Evolutionary conservation across 1,284 basidiomycete genomes (phyloP), one percentile per base, ranked within the genome.

Genomic region (Crucibulum parvulum): DNA sequence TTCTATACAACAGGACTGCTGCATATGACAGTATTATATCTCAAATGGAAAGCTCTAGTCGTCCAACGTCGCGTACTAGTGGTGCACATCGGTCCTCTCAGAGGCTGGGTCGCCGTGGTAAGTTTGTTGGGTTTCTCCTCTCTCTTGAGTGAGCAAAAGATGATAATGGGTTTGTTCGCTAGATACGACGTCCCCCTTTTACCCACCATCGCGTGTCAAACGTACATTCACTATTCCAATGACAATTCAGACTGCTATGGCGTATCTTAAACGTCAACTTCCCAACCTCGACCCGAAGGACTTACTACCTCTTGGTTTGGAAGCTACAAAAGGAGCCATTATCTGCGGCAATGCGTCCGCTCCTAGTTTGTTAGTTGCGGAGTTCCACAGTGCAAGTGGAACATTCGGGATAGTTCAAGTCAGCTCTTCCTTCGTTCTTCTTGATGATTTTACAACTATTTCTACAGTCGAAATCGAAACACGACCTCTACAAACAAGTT

Each of bases 1-100:
- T 94, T 74, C 73, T 97, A 51, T 97, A 94, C 77, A 98, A 98
- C 74, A 83, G 89, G 57, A 96, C 93, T 1, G 86, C 93, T 3
- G 89, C 94, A 6, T 97, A 92, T 74, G 94, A 98, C 69, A 84
- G 86, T 57, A 95, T 98, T 50, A 78, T 96, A 18, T 84, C 90
- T 35, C 87, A 92, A 67, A 88, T 95, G 82, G 85, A 85, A 62
- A 62, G 73, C 52, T 60, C 78, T 1, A 69, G 68, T 38, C 74
- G 71, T 37, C 69, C 74, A 15, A 64, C 65, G 8, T 75, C 76
- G 35, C 70, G 70, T 47, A 70, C 73, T 35, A 50, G 69, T 65
- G 53, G 24, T 18, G 70, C 69, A 34, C 69, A 64, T 31, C 71
- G 68, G 37, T 69, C 69, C 46, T 64, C 69, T 31, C 62, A 67